Percentiles rank a stretch among this genome's conserved stretches.
Conservation (phyloP, 257 asterid genomes). For the Solanum infundibuliforme region DNA sequence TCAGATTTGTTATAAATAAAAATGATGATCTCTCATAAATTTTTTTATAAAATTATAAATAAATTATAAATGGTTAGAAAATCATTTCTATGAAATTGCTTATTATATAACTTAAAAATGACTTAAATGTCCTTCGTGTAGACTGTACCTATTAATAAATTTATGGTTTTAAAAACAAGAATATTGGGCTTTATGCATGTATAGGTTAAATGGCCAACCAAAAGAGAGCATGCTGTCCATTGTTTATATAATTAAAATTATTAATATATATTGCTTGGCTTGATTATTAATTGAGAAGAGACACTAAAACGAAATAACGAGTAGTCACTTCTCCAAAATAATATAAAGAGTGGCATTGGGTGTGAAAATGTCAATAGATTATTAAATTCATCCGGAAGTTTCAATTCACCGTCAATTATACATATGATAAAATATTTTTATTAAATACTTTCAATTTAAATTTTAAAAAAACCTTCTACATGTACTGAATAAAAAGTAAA, state of each 20-base stretch:
- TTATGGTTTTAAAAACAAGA: neutral
- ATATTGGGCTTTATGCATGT: neutral
- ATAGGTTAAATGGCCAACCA: neutral
- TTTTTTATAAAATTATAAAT: no score
- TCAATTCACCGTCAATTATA: neutral
- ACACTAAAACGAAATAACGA: neutral
- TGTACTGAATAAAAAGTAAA: no score
- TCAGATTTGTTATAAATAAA: neutral
- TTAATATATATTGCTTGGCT: neutral
- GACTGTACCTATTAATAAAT: neutral
- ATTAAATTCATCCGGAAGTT: neutral
- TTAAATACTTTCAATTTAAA: neutral
- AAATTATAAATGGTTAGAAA: neutral
- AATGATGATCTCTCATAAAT: no score
- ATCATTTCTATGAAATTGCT: neutral
- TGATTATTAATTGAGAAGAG: neutral
- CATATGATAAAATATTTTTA: neutral
- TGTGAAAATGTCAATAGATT: neutral
- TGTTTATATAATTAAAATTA: neutral
- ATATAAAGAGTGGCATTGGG: neutral
- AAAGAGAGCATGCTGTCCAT: no score
- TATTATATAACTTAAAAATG: no score
- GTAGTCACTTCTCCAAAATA: neutral
- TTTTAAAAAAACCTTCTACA: no score
- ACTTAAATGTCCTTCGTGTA: neutral